phyloP scores from a whole-genome alignment of 2,329 filamentous ascomycete genomes.

The Aspergillus awamori region DNA sequence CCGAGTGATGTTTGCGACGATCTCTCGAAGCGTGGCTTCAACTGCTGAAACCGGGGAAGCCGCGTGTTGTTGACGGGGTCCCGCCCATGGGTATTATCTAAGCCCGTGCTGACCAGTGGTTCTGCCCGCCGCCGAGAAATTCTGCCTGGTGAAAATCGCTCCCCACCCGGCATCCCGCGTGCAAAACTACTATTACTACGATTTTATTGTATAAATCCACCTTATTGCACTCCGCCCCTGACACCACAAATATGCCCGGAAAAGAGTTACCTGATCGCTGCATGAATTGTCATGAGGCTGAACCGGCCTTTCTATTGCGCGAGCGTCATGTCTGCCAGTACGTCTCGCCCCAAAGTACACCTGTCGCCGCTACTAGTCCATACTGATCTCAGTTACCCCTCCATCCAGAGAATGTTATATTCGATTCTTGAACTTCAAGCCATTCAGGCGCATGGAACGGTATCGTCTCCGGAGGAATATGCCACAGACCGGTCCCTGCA shows the following conservation, averaged over 20 bases:
- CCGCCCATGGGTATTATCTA: slow-evolving; percentile 31
- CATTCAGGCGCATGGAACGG: slow-evolving; percentile 73
- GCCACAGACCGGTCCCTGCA: slow-evolving; percentile 49
- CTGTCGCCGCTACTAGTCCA: background rate
- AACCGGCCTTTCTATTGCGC: slow-evolving; percentile 58
- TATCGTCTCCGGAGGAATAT: slow-evolving; percentile 55
- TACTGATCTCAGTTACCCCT: slow-evolving; percentile 10
- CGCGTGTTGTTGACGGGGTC: slow-evolving; percentile 27
- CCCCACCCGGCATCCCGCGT: slow-evolving; percentile 2
- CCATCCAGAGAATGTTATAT: slow-evolving; percentile 69
- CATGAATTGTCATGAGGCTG: slow-evolving; percentile 57
- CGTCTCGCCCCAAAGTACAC: slow-evolving; percentile 21
- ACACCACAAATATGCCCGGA: slow-evolving; percentile 34
- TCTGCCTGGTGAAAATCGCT: slow-evolving; percentile 21
- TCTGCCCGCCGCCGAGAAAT: slow-evolving; percentile 19
- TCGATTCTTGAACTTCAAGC: slow-evolving; percentile 76
- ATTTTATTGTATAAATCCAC: background rate
- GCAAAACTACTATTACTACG: background rate
- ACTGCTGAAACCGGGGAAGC: slow-evolving; percentile 23
- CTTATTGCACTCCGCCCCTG: background rate
- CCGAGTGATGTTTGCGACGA: slow-evolving; percentile 6
- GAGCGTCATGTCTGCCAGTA: slow-evolving; percentile 64
- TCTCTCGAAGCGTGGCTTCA: slow-evolving; percentile 25
- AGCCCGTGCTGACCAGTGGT: slow-evolving; percentile 18
- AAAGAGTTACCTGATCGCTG: slow-evolving; percentile 48